Percentiles rank a stretch among this genome's conserved stretches.
Conservation (phyloP, 352 stramenopile genomes). For the Globisporangium barbulae region DNA sequence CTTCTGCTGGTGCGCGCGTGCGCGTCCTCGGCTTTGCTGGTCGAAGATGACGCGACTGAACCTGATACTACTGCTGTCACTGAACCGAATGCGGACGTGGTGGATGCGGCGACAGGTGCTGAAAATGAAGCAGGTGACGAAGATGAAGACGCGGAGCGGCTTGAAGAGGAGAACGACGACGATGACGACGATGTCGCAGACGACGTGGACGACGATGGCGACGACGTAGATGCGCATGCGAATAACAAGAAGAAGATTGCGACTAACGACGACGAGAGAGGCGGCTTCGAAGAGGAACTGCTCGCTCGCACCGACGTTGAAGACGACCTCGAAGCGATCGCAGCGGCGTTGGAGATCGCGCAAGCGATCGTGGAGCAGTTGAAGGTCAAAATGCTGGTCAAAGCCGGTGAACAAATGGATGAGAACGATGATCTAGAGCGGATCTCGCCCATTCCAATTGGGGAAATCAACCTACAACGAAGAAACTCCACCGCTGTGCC, state of each 20-base stretch:
- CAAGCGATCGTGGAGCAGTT: slow-evolving; percentile 58
- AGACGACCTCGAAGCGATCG: slow-evolving; percentile 41
- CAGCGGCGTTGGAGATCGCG: slow-evolving; percentile 46
- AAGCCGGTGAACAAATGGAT: slow-evolving; percentile 42
- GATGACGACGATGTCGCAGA: slow-evolving; percentile 47
- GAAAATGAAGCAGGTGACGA: slow-evolving; percentile 5
- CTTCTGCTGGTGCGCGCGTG: slow-evolving; percentile 45
- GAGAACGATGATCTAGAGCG: slow-evolving; percentile 19
- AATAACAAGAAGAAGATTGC: background rate
- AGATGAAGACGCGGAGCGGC: slow-evolving; percentile 23
- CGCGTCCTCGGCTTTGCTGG: slow-evolving; percentile 13
- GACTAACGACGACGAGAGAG: slow-evolving; percentile 12
- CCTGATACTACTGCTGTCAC: slow-evolving; percentile 1
- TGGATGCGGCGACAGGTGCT: slow-evolving; percentile 11
- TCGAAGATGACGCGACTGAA: background rate
- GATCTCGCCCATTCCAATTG: slow-evolving; percentile 13
- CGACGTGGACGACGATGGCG: slow-evolving; percentile 32
- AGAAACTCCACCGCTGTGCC: background rate
- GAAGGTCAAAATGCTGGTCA: slow-evolving; percentile 49
- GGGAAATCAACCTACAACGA: slow-evolving; percentile 1
- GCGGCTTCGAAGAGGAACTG: slow-evolving; percentile 16
- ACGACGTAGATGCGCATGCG: slow-evolving; percentile 16
- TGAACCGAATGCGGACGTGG: slow-evolving; percentile 18
- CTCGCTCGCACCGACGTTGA: slow-evolving; percentile 15
- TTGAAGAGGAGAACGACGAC: slow-evolving; percentile 30